Base-by-base conservation (phyloP, 2,329 filamentous ascomycete species). In the Neofusicoccum parvum region DNA sequence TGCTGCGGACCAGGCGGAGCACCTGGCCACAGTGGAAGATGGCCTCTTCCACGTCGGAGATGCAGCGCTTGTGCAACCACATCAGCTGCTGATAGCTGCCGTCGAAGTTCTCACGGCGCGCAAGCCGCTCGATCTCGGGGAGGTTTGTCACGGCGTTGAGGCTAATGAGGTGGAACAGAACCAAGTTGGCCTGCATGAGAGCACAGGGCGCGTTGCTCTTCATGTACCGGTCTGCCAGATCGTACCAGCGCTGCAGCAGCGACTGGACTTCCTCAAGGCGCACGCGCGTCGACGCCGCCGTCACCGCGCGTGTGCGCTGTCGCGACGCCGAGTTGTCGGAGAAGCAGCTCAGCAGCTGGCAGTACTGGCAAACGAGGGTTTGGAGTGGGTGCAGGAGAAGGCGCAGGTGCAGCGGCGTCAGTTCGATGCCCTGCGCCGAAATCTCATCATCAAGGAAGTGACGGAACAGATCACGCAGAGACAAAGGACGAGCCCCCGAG, bases 131-230 rank as follows among this genome's bases (percentile, higher is more conserved):
- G 51, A 91, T 86, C 69, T 88, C 86, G 2, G 86, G 82, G 72
- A 91, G 90, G 75, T 87, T 87, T 15, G 88, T 88, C 34, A 90
- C 84, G 9, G 87, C 85, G 70, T 91, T 91, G 66, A 92, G 82
- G 56, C 85, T 88, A 72, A 92, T 87, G 48, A 92, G 82, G 70
- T 92, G 89, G 74, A 89, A 91, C 67, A 92, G 83, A 49, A 90
- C 84, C 48, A 92, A 76, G 71, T 88, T 90, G 68, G 86, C 87
- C 70, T 85, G 85, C 72, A 86, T 90, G 68, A 88, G 81, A 15
- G 84, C 77, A 68, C 88, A 90, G 54, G 79, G 76, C 1, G 85
- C 82, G 70, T 88, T 83, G n/a, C 79, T 76, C 71, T 86, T 85
- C 70, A 81, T 77, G 72, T 87, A 83, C 11, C 80, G 76, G 67